phyloP scores from a whole-genome alignment of 2,329 filamentous ascomycete genomes.

The Calonectria hawksworthii region DNA sequence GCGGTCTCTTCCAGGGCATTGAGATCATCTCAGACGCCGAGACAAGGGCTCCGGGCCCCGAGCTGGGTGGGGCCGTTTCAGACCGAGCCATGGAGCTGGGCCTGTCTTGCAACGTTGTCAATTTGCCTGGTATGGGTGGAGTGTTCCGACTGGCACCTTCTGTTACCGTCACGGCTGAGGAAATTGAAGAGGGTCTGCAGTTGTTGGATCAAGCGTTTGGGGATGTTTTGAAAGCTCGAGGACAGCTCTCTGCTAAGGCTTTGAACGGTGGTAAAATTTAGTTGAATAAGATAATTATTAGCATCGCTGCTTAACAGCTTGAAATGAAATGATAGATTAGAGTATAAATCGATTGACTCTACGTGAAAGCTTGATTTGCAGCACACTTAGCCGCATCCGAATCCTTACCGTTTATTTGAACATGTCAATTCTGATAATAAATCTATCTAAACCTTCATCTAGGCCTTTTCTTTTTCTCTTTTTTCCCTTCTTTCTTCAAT shows the following conservation, averaged over 20 bases:
- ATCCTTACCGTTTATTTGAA: no score
- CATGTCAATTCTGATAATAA: no score
- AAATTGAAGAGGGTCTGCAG: constrained; percentile 60
- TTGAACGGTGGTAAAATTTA: neutral
- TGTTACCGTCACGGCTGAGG: constrained; percentile 60
- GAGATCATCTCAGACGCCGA: constrained; percentile 62
- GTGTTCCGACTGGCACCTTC: constrained; percentile 66
- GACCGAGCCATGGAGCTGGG: constrained; percentile 60
- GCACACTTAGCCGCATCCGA: no score
- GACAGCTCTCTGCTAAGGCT: neutral
- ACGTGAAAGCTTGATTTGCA: no score
- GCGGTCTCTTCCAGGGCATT: constrained; percentile 64
- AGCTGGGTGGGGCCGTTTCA: constrained; percentile 59
- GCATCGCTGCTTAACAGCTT: neutral
- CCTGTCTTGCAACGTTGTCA: constrained; percentile 64
- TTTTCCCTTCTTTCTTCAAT: no score
- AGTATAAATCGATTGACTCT: no score
- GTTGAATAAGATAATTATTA: neutral
- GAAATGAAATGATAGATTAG: neutral
- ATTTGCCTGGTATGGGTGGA: constrained; percentile 61
- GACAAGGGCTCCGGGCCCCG: constrained; percentile 56
- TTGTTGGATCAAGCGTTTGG: constrained; percentile 66
- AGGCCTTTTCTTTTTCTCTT: no score
- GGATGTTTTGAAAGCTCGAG: neutral
- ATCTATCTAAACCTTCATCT: no score